These are phyloP conservation scores for Trifolium pratense DNA, from an alignment of 306 rosid genomes.

Conservation along the genomic window DNA sequence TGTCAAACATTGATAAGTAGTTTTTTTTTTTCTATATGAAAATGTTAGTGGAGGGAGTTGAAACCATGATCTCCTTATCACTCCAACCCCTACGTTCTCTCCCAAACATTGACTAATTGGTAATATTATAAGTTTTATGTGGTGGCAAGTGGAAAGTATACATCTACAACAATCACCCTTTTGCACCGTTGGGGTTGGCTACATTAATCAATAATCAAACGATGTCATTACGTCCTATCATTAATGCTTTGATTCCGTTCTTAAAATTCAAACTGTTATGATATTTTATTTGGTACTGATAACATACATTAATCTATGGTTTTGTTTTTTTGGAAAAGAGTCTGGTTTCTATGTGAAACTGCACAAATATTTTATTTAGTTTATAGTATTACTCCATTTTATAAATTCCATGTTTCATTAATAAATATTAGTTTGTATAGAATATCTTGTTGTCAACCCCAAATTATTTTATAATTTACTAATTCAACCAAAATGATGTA, in stretches of 20 bases:
- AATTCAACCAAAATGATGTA: constrained; percentile 31
- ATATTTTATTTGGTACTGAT: constrained; percentile 24
- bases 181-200: not conserved
- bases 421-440: constrained; percentile 12
- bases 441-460: constrained; percentile 22
- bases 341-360: constrained; percentile 32
- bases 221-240: not conserved
- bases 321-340: no score
- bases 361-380: constrained; percentile 20
- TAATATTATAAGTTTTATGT: constrained; percentile 12
- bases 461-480: constrained; percentile 23
- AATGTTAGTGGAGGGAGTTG: not conserved
- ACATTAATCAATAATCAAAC: not conserved
- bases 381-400: constrained; percentile 14
- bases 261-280: constrained; percentile 20
- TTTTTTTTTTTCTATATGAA: not conserved
- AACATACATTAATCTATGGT: not conserved
- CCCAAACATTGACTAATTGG: constrained; percentile 2
- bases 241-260: constrained; percentile 19
- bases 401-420: not conserved
- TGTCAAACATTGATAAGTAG: constrained; percentile 21
- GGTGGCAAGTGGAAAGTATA: constrained; percentile 27
- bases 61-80: not conserved
- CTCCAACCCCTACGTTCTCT: not conserved
- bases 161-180: not conserved